Evolutionary conservation across 257 asterid genomes (phyloP).

Genomic region (Plantago major): DNA sequence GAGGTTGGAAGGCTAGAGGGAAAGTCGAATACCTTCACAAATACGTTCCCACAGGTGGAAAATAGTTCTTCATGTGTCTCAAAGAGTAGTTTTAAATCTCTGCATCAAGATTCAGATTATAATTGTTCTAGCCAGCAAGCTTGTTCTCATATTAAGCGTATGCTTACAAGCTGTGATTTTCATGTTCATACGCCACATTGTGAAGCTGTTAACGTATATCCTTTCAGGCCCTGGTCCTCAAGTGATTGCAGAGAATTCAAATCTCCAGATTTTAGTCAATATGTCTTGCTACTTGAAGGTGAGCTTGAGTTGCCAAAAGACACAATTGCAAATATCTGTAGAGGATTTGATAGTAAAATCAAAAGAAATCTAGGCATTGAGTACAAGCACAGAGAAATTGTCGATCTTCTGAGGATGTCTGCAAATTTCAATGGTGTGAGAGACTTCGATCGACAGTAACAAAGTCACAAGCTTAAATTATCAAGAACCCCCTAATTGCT

Average conservation of each 20-base stretch:
- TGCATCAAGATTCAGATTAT: conserved; percentile 3
- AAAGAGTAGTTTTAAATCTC: conserved; percentile 1
- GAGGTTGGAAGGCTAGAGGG: conserved; percentile 39
- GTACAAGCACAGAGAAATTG: neutral
- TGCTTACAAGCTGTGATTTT: neutral
- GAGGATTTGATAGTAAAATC: neutral
- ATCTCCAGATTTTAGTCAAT: conserved; percentile 9
- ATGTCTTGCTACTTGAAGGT: conserved; percentile 20
- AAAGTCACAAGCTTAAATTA: conserved; percentile 1
- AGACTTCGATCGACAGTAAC: conserved; percentile 1
- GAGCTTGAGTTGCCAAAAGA: conserved; percentile 5
- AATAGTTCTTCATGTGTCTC: conserved; percentile 5
- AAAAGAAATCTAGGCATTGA: neutral
- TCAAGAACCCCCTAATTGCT: conserved; percentile 2
- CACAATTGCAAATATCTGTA: conserved; percentile 10
- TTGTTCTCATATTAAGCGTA: neutral
- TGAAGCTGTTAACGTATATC: neutral
- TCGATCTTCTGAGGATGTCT: neutral
- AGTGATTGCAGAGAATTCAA: neutral
- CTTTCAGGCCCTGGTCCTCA: neutral
- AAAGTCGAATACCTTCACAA: conserved; percentile 21
- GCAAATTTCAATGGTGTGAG: conserved; percentile 3
- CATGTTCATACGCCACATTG: neutral
- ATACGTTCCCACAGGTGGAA: conserved; percentile 18
- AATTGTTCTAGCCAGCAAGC: conserved; percentile 9